Conservation (phyloP, 345 rosid species). For the Odontarrhena argentea region DNA sequence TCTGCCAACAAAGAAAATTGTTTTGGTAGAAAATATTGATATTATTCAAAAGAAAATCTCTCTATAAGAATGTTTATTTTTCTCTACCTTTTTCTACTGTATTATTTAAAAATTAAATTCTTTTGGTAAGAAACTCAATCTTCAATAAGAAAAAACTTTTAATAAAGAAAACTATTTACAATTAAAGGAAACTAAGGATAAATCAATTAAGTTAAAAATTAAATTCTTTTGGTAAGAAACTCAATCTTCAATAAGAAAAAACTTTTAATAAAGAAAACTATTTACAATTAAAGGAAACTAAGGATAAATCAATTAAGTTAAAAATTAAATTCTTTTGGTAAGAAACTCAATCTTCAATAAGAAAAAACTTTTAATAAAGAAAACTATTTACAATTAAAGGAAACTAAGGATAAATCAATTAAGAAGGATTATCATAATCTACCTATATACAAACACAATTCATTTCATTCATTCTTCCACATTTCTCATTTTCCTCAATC, state of each 20-base stretch:
- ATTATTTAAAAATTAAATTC: too few species aligned
- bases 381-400: background rate
- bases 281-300: background rate
- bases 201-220: background rate
- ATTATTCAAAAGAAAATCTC: too few species aligned
- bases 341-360: background rate
- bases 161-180: background rate
- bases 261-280: background rate
- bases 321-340: background rate
- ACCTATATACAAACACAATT: background rate
- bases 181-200: background rate
- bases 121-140: background rate
- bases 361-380: background rate
- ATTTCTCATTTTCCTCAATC: background rate
- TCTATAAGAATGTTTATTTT: too few species aligned
- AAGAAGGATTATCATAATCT: background rate
- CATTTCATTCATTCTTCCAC: constrained; percentile 13
- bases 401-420: background rate
- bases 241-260: background rate
- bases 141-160: background rate
- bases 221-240: background rate
- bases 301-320: background rate
- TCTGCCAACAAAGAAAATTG: too few species aligned
- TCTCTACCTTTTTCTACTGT: too few species aligned
- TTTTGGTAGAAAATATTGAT: too few species aligned